Percentiles rank a stretch among this genome's conserved stretches.
Conservation (phyloP, 495 filamentous ascomycete genomes). For the Neurospora tetraspora region DNA sequence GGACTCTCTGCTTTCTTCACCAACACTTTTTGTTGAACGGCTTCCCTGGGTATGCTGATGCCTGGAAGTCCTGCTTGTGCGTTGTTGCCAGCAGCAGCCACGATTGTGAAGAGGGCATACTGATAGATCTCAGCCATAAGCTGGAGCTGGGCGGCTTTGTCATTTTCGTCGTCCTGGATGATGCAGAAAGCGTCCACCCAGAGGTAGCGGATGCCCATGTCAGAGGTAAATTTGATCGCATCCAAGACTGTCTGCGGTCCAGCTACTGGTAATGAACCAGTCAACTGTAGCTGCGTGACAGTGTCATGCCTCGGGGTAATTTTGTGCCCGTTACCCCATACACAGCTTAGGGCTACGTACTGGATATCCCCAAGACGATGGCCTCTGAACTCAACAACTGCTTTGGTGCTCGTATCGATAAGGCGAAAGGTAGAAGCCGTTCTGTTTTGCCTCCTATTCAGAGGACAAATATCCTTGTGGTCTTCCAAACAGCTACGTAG, state of each 20-base stretch:
- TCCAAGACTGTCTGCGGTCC: not conserved
- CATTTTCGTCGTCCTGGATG: constrained; percentile 17
- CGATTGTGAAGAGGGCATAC: not conserved
- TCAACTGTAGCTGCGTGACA: not conserved
- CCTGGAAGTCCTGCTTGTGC: not conserved
- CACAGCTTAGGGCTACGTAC: not conserved
- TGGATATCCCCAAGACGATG: not conserved
- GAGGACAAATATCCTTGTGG: not conserved
- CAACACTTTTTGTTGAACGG: not conserved
- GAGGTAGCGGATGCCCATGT: constrained; percentile 2
- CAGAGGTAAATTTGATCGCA: not conserved
- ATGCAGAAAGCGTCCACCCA: constrained; percentile 23
- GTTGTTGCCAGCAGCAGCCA: not conserved
- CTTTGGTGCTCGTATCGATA: not conserved
- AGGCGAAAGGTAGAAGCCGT: not conserved
- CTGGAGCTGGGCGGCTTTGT: constrained; percentile 17
- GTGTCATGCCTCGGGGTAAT: not conserved
- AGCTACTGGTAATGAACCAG: not conserved
- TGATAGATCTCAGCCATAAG: constrained; percentile 11
- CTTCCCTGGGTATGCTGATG: not conserved
- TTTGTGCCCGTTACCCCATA: not conserved
- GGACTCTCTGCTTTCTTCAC: not conserved
- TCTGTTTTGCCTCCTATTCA: not conserved
- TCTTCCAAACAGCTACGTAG: not conserved
- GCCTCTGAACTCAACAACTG: not conserved